Conservation (phyloP, 495 filamentous ascomycete genomes). For the Amorphotheca resinae region DNA sequence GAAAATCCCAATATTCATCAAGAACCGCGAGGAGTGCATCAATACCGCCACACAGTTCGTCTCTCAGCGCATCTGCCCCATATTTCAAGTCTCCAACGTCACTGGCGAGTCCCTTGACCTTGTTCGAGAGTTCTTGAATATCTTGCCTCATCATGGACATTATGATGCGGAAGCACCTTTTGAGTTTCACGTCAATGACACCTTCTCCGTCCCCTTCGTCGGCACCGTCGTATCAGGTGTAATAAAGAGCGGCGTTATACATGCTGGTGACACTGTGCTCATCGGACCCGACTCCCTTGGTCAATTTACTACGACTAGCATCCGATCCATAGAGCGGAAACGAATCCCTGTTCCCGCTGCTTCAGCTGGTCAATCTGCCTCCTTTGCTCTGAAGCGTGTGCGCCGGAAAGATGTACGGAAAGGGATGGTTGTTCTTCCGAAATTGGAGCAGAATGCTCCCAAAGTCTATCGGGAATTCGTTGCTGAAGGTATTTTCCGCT, state of each 20-base stretch:
- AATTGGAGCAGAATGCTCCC: constrained; percentile 54
- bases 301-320: constrained; percentile 78
- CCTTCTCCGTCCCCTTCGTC: constrained; percentile 96
- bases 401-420: constrained; percentile 90
- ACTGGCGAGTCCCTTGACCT: constrained; percentile 50
- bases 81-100: constrained; percentile 97
- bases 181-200: constrained; percentile 95
- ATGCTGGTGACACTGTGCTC: constrained; percentile 78
- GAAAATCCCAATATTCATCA: constrained; percentile 97
- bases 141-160: constrained; percentile 87
- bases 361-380: constrained; percentile 84
- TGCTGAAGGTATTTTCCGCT: constrained; percentile 54
- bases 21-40: constrained; percentile 79
- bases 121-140: constrained; percentile 86
- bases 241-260: constrained; percentile 76
- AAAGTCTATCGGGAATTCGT: constrained; percentile 90
- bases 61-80: constrained; percentile 85
- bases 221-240: constrained; percentile 94
- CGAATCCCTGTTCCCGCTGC: constrained; percentile 81
- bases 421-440: constrained; percentile 94
- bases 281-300: constrained; percentile 88
- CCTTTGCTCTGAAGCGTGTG: constrained; percentile 77
- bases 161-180: constrained; percentile 82
- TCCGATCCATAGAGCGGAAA: constrained; percentile 92
- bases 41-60: constrained; percentile 95